Conservation (phyloP, 306 rosid genomes). For the Gynostemma pentaphyllum region DNA sequence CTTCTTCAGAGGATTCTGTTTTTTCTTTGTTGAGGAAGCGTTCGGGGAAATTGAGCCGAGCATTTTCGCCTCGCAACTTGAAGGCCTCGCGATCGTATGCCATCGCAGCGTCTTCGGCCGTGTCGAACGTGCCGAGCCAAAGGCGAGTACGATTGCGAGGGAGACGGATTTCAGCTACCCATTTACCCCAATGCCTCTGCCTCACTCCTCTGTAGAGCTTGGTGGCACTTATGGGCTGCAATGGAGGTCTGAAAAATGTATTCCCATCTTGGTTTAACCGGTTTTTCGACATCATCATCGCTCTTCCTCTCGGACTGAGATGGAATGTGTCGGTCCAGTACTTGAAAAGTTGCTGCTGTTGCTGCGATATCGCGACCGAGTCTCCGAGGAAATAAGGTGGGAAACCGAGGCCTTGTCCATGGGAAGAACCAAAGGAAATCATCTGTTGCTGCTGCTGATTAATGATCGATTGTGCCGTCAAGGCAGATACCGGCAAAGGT, state of each 20-base stretch:
- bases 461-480: background rate
- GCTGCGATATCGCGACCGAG: slow-evolving; percentile 21
- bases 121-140: slow-evolving; percentile 96
- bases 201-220: slow-evolving; percentile 93
- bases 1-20: background rate
- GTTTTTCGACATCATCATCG: slow-evolving; percentile 63
- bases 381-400: slow-evolving; percentile 23
- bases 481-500: slow-evolving; percentile 20
- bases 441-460: slow-evolving; percentile 28
- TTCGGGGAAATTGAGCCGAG: slow-evolving; percentile 86
- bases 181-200: slow-evolving; percentile 98
- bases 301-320: slow-evolving; percentile 67
- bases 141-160: slow-evolving; percentile 87
- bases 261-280: slow-evolving; percentile 4
- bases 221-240: slow-evolving; percentile 53
- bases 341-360: slow-evolving; percentile 52
- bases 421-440: slow-evolving; percentile 45
- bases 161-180: slow-evolving; percentile 95
- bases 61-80: slow-evolving; percentile 83
- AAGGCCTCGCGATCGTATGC: slow-evolving; percentile 96
- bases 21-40: slow-evolving; percentile 45
- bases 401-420: slow-evolving; percentile 18
- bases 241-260: slow-evolving; percentile 25
- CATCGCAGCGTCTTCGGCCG: slow-evolving; percentile 95
- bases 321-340: slow-evolving; percentile 67